Evolutionary conservation across 108 stramenopile species (phyloP).

Genomic region (Skeletonema potamos): DNA sequence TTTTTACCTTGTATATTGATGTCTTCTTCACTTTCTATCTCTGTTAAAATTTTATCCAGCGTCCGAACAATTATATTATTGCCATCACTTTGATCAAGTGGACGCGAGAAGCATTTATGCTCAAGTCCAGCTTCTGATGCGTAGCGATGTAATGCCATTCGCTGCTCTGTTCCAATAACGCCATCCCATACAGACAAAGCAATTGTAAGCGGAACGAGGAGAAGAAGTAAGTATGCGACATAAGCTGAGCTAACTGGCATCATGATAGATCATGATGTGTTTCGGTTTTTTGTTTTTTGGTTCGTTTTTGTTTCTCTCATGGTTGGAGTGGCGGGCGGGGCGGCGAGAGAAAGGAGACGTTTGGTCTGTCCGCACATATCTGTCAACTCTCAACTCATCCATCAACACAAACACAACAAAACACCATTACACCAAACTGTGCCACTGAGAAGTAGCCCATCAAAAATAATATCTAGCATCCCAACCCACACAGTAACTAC

Average conservation of each 20-base stretch:
- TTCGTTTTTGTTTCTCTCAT: too few relatives aligned
- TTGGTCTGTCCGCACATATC: background rate
- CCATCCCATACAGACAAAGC: slow-evolving; percentile 42
- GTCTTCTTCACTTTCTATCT: slow-evolving; percentile 25
- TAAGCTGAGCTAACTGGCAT: background rate
- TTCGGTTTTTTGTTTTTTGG: too few relatives aligned
- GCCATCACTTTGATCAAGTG: slow-evolving; percentile 9
- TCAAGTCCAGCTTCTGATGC: slow-evolving; percentile 31
- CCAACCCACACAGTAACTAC: background rate
- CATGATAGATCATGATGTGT: background rate
- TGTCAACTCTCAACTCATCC: background rate
- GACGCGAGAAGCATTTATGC: slow-evolving; percentile 43
- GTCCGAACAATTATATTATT: slow-evolving; percentile 40
- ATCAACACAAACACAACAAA: background rate
- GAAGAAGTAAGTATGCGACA: background rate
- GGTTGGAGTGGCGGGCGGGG: too few relatives aligned
- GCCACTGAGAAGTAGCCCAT: too few relatives aligned
- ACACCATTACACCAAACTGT: too few relatives aligned
- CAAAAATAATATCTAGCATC: background rate
- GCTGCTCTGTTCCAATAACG: slow-evolving; percentile 15
- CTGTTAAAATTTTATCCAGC: slow-evolving; percentile 46
- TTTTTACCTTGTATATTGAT: background rate
- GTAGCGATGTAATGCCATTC: slow-evolving; percentile 29
- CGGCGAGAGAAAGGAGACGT: too few relatives aligned
- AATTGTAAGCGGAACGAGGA: background rate